A percentile compares a stretch with the other conserved stretches of the same genome.
Evolutionary conservation across 306 rosid species (phyloP).

Genomic region (Glycine tomentella): DNA sequence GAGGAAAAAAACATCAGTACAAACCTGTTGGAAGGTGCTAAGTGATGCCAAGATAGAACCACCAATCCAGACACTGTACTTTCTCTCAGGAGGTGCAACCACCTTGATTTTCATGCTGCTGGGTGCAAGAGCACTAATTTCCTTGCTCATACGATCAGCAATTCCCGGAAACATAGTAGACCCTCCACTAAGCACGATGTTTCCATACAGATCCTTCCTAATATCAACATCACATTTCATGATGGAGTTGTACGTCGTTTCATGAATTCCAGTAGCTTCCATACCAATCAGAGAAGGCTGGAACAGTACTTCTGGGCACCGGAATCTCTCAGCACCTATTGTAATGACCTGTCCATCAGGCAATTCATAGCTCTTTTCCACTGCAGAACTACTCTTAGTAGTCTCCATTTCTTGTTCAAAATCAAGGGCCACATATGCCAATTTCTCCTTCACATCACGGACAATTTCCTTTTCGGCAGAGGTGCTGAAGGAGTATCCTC

Average conservation of each 20-base stretch:
- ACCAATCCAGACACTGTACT: constrained; percentile 87
- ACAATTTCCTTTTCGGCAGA: constrained; percentile 82
- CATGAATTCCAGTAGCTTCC: constrained; percentile 81
- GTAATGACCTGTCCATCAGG: constrained; percentile 84
- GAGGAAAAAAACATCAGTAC: background rate
- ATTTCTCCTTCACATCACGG: constrained; percentile 81
- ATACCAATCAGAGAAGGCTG: constrained; percentile 80
- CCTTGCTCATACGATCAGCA: constrained; percentile 87
- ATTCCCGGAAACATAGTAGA: constrained; percentile 81
- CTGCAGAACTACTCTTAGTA: constrained; percentile 68
- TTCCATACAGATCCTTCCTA: constrained; percentile 78
- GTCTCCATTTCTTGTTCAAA: constrained; percentile 77
- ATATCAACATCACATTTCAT: constrained; percentile 87
- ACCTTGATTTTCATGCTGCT: constrained; percentile 90
- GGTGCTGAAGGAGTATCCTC: constrained; percentile 78
- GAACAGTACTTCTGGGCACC: constrained; percentile 83
- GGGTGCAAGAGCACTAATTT: constrained; percentile 78
- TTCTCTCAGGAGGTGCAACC: constrained; percentile 82
- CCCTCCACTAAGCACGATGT: constrained; percentile 80
- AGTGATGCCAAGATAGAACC: constrained; percentile 84
- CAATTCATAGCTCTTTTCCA: constrained; percentile 76
- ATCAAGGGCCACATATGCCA: constrained; percentile 78
- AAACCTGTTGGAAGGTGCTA: constrained; percentile 81
- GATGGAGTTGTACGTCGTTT: constrained; percentile 78
- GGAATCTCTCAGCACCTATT: constrained; percentile 81